Evolutionary conservation across 179 eudicot species (phyloP), one percentile per base, ranked within the genome.

Genomic region (Corrigiola litoralis): DNA sequence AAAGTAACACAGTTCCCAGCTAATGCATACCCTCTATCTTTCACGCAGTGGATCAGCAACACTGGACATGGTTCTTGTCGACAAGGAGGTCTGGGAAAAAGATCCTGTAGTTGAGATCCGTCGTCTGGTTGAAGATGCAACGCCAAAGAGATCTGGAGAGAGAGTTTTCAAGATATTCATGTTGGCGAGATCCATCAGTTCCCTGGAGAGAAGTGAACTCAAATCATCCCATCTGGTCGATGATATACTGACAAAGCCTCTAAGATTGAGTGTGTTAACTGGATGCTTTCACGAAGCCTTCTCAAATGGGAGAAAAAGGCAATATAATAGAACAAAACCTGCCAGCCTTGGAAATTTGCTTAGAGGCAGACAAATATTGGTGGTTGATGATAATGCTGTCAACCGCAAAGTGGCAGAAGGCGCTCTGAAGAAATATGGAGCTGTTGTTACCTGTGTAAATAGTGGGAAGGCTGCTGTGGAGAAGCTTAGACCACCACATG

Each of bases 341-440:
- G 61, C 83, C 4, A 71, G 66, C 46, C 80, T 84, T 7, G 79
- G 81, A 29, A 78, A 25, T 62, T 66, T 90, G 28, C 82, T 94
- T 0, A 79, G 58, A 52, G 82, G 77, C 38, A 94, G 77, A 58
- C 75, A 68, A 41, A 87, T 94, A 20, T 75, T 94, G 73, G 99
- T 94, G 62, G 97, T 89, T 13, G 96, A 91, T 80, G 99, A 94
- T 79, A 86, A 90, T 72, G 68, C 50, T 13, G 88, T 86, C 34
- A 94, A 94, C 65, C 73, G 97, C 47, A 79, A 80, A 66, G 97
- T 94, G 52, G 99, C 99, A 0, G 97, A 81, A 79, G 94, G 89
- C 32, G 89, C 91, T 59, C 75, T 94, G 20, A 94, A 82, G 73
- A 86, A 87, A 73, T 86, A 81, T 53, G 95, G 95, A 67, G 99